Evolutionary conservation across 768 basidiomycete species (phyloP), one percentile per base, ranked within the genome.

Genomic region (Boletus coccyginus): DNA sequence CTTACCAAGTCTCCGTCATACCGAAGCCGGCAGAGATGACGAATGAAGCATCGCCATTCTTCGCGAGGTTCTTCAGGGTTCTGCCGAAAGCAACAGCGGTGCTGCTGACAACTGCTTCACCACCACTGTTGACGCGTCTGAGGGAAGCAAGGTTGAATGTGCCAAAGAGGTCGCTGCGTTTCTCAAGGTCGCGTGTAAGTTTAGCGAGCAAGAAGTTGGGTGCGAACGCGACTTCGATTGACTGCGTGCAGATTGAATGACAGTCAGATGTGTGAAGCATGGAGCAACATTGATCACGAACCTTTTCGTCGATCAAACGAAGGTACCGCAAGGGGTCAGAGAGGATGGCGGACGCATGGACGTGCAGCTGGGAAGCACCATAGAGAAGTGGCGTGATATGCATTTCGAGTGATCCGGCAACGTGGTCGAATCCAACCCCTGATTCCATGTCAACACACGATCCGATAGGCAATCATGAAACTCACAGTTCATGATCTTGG

Each of bases 391-490:
- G 71, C 0, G 76, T 68, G 3, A 79, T 56, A 49, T 78, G 77
- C 57, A 78, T 67, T 48, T 79, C 78, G 3, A 77, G 66, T 0
- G 76, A 70, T 38, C 74, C 75, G 2, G 78, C 78, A 27, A 79
- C 75, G 49, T 79, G 78, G 45, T 79, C 78, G 46, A 79, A 76
- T 36, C 3, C 75, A 9, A 79, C 77, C 78, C 70, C 70, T 71
- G 57, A 12, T 33, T 36, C 3, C 5, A 35, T 12, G 21, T 62
- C n/a, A 68, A 52, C n/a, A 53, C 5, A 29, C 1, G 3, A 17
- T 29, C n/a, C 2, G 8, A 5, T 24, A 5, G 2, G 4, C 1
- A 32, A 53, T 7, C 1, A 35, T 16, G 12, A 8, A 29, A 58
- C 70, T 58, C 21, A 71, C 78, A 79, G 62, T 79, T 79, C 55